Percentiles rank a stretch among this genome's conserved stretches.
Evolutionary conservation across 768 basidiomycete genomes (phyloP).

Genomic region (Russula lepida): DNA sequence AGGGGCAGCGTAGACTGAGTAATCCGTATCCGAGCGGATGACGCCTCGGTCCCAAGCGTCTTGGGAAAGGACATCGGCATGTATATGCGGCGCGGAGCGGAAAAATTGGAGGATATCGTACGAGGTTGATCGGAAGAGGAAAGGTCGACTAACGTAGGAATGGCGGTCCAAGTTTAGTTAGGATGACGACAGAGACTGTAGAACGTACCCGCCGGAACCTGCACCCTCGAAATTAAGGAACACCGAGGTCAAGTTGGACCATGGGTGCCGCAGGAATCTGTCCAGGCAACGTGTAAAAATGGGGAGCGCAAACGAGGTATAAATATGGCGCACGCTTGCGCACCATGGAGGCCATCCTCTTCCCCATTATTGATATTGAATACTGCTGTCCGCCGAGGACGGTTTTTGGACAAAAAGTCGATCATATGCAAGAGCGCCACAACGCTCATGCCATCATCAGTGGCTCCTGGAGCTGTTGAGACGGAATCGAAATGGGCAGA

Average conservation of each 20-base stretch:
- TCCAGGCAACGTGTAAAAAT: neutral
- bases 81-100: constrained; percentile 51
- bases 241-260: constrained; percentile 53
- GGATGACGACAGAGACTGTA: neutral
- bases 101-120: constrained; percentile 49
- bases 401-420: constrained; percentile 34
- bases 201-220: constrained; percentile 59
- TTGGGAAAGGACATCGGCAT: constrained; percentile 59
- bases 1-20: constrained; percentile 47
- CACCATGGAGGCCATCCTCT: constrained; percentile 68
- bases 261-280: constrained; percentile 67
- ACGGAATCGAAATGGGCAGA: constrained; percentile 82
- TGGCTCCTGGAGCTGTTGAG: constrained; percentile 64
- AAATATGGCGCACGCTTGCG: constrained; percentile 43
- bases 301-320: neutral
- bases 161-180: neutral
- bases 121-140: constrained; percentile 67
- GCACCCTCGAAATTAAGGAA: constrained; percentile 85
- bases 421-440: constrained; percentile 59
- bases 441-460: constrained; percentile 72
- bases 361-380: constrained; percentile 87
- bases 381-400: constrained; percentile 51
- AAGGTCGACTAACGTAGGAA: constrained; percentile 54
- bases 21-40: constrained; percentile 68
- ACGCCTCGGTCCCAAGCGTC: constrained; percentile 61